Percentiles rank a stretch among this genome's conserved stretches.
phyloP scores from a whole-genome alignment of 2,329 filamentous ascomycete genomes.

The Calonectria hongkongensis region DNA sequence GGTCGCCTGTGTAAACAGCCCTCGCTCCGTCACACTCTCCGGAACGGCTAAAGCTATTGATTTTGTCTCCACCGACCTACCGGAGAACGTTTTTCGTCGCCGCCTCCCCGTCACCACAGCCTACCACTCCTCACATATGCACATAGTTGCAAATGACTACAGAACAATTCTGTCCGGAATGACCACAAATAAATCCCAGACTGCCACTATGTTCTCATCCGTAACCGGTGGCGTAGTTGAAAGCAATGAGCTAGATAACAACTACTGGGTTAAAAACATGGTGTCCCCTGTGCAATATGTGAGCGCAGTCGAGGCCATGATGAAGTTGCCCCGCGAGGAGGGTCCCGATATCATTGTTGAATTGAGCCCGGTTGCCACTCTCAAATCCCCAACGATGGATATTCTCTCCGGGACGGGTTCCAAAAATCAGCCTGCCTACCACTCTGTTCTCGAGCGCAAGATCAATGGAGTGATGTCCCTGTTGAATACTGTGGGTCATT shows the following conservation, averaged over 20 bases:
- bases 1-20: slow-evolving; percentile 68
- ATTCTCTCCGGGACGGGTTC: slow-evolving; percentile 52
- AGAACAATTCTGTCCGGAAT: slow-evolving; percentile 52
- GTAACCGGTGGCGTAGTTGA: slow-evolving; percentile 58
- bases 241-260: slow-evolving; percentile 54
- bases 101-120: slow-evolving; percentile 62
- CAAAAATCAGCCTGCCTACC: slow-evolving; percentile 48
- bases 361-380: slow-evolving; percentile 62
- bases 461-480: slow-evolving; percentile 50
- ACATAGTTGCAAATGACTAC: slow-evolving; percentile 61
- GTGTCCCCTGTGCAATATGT: slow-evolving; percentile 66
- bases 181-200: slow-evolving; percentile 38
- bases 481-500: slow-evolving; percentile 58
- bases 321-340: slow-evolving; percentile 52
- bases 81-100: slow-evolving; percentile 58
- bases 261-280: slow-evolving; percentile 70
- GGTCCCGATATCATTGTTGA: slow-evolving; percentile 63
- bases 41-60: slow-evolving; percentile 60
- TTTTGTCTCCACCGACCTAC: slow-evolving; percentile 57
- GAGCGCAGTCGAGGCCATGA: slow-evolving; percentile 61
- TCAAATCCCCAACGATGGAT: slow-evolving; percentile 62
- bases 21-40: slow-evolving; percentile 65
- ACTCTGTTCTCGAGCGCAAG: slow-evolving; percentile 55
- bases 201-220: slow-evolving; percentile 64
- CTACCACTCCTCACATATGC: slow-evolving; percentile 69